phyloP scores from a whole-genome alignment of 306 rosid species.

The Quercus ilex region DNA sequence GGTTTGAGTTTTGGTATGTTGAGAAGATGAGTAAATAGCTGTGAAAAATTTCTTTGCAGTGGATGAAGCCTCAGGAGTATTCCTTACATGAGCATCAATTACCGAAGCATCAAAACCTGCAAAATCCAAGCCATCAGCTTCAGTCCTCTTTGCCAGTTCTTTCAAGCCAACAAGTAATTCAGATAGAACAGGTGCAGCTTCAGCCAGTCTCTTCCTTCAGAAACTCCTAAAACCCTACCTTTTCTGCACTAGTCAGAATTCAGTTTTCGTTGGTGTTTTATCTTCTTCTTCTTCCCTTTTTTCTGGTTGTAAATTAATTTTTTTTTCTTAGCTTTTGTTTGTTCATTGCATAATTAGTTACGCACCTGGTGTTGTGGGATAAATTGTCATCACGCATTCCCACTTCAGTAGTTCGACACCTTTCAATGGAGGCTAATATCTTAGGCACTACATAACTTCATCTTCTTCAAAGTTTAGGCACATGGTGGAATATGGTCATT shows the following conservation, averaged over 20 bases:
- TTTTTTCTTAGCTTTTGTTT: neutral
- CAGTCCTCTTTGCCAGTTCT: conserved; percentile 29
- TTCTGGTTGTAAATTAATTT: too few species aligned
- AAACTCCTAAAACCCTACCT: conserved; percentile 26
- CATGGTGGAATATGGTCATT: neutral
- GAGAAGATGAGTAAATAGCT: conserved; percentile 21
- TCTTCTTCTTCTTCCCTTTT: neutral
- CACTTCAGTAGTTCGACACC: neutral
- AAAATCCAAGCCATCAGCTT: conserved; percentile 31
- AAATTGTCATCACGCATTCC: neutral
- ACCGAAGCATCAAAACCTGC: conserved; percentile 43
- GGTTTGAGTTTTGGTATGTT: conserved; percentile 12
- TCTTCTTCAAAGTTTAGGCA: neutral
- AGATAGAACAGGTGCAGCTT: conserved; percentile 40
- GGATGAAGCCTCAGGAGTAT: conserved; percentile 89
- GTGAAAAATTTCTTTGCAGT: conserved; percentile 45
- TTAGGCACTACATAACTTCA: neutral
- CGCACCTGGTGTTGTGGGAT: neutral
- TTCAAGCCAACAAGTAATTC: conserved; percentile 39
- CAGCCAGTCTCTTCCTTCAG: conserved; percentile 26
- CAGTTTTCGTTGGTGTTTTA: neutral
- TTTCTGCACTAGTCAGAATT: conserved; percentile 19
- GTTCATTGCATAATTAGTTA: neutral
- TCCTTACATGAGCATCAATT: conserved; percentile 51
- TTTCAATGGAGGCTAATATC: neutral